Evolutionary conservation across 805 yeast genomes (phyloP), one percentile per base, ranked within the genome.

Genomic region (Millerozyma miso): DNA sequence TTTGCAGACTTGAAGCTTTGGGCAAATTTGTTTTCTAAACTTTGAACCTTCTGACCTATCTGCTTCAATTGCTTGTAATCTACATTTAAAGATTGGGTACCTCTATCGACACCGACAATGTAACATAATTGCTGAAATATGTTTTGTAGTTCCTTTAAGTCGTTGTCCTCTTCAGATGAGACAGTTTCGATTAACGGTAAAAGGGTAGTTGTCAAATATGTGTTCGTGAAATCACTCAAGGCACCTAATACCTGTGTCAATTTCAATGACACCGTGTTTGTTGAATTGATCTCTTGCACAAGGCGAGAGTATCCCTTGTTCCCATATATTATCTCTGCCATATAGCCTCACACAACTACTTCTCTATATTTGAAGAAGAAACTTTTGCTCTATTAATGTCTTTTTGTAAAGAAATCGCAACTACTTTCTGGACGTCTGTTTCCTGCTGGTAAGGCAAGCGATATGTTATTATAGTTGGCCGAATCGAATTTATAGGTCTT

Each of bases 251-350:
- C 50, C 18, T 50, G 46, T 32, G 55, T 46, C 19, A 67, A 42
- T 17, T 50, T 48, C 14, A 58, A 42, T 10, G 69, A 55, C 14
- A 64, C 61, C 3, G 63, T 54, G 44, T 68, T 69, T 42, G 63
- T 60, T 42, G 51, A 52, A 41, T 62, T 60, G 32, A 58, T 58
- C 16, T 54, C 57, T 20, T 46, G 41, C 14, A 48, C 31, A 8
- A 39, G 35, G 19, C 26, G 38, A 14, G 33, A 37, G 17, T 29
- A 15, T 26, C 17, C 17, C 18, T 20, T 13, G 17, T n/a, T 29
- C n/a, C 16, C 19, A 17, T 33, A 3, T 33, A 50, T n/a, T 19
- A 52, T 42, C 44, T 43, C 46, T 18, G 33, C 31, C 33, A 29
- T 38, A 7, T 23, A 23, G 10, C n/a, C n/a, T n/a, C n/a, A n/a